Conservation (phyloP, 2,329 filamentous ascomycete genomes). For the Epicoccum nigrum region DNA sequence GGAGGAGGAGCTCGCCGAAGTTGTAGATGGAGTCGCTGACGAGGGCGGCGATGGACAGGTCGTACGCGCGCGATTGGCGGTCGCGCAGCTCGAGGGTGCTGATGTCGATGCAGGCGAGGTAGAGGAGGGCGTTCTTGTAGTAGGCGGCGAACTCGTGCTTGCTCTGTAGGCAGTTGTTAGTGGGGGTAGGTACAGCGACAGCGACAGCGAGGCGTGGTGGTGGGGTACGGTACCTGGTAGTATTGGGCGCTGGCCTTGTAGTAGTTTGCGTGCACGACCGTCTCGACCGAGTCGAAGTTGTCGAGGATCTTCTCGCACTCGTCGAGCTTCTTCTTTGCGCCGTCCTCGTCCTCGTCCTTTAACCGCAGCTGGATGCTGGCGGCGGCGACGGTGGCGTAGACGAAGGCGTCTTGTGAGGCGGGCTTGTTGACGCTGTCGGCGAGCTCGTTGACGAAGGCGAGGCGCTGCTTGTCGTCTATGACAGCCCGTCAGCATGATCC, state of each 20-base stretch:
- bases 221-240: conserved; percentile 68
- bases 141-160: conserved; percentile 94
- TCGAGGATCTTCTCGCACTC: conserved; percentile 87
- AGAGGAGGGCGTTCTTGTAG: conserved; percentile 96
- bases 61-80: conserved; percentile 83
- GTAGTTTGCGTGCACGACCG: conserved; percentile 92
- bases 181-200: neutral
- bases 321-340: conserved; percentile 84
- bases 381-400: conserved; percentile 90
- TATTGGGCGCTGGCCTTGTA: conserved; percentile 95
- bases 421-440: conserved; percentile 89
- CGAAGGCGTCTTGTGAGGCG: conserved; percentile 91
- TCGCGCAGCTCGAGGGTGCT: conserved; percentile 74
- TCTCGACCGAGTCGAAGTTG: conserved; percentile 92
- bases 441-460: conserved; percentile 82
- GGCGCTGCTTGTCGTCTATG: conserved; percentile 82
- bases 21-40: conserved; percentile 98
- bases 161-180: conserved; percentile 51
- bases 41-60: conserved; percentile 88
- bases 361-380: conserved; percentile 85
- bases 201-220: no score
- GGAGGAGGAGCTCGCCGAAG: conserved; percentile 97
- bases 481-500: conserved; percentile 28
- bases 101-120: conserved; percentile 93
- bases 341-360: conserved; percentile 80